Conservation (phyloP, 2,329 filamentous ascomycete genomes). For the Aureobasidium sp. region DNA sequence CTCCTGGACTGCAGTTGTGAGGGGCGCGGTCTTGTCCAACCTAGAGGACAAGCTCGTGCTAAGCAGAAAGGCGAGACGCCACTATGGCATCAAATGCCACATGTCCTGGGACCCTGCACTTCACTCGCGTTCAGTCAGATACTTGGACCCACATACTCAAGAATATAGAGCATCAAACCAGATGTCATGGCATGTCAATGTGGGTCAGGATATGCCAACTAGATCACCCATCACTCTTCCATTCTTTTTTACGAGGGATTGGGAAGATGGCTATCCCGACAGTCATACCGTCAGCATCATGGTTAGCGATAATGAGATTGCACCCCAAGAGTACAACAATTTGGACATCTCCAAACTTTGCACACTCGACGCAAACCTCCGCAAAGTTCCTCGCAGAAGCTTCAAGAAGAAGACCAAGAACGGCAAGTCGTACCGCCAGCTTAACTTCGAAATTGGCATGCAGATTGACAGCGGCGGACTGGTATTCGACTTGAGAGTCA, state of each 20-base stretch:
- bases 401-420: slow-evolving; percentile 71
- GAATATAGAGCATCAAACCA: slow-evolving; percentile 75
- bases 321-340: slow-evolving; percentile 22
- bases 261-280: neutral
- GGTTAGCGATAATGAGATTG: neutral
- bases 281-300: neutral
- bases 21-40: slow-evolving; percentile 66
- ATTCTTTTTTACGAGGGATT: neutral
- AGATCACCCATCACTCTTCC: neutral
- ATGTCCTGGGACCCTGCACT: slow-evolving; percentile 59
- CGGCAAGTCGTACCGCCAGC: slow-evolving; percentile 70
- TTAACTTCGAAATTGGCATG: slow-evolving; percentile 79
- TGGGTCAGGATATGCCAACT: neutral
- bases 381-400: slow-evolving; percentile 61
- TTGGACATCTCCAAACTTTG: slow-evolving; percentile 48
- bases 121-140: slow-evolving; percentile 63
- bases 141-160: slow-evolving; percentile 75
- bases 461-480: slow-evolving; percentile 68
- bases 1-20: slow-evolving; percentile 70
- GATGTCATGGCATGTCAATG: slow-evolving; percentile 72
- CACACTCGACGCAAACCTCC: slow-evolving; percentile 69
- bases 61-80: slow-evolving; percentile 8
- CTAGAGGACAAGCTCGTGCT: slow-evolving; percentile 54
- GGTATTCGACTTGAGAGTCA: slow-evolving; percentile 73
- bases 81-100: neutral